phyloP scores from a whole-genome alignment of 2,329 filamentous ascomycete species.

The Paraphaeosphaeria minitans region DNA sequence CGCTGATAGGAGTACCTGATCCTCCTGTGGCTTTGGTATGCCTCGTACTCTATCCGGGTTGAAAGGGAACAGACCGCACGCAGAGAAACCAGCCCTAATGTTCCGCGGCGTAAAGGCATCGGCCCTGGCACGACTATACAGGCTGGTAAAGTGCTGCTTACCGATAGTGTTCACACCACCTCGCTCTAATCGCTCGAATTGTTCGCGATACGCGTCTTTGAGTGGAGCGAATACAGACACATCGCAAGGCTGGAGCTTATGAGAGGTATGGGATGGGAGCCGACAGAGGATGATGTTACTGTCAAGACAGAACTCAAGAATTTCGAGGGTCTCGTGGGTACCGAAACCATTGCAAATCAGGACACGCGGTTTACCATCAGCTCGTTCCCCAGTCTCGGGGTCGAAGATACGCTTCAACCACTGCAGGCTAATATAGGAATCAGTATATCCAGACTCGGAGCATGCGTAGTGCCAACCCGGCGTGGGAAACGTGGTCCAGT shows the following conservation, averaged over 20 bases:
- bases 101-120: too few relatives aligned
- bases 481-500: constrained; percentile 15
- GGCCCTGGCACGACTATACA: constrained; percentile 29
- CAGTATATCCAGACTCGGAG: constrained; percentile 21
- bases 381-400: background rate
- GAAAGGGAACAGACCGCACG: constrained; percentile 30
- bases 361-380: constrained; percentile 1
- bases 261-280: constrained; percentile 17
- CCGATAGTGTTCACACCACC: constrained; percentile 16
- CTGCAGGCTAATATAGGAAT: constrained; percentile 41
- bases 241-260: constrained; percentile 9
- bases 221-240: constrained; percentile 17
- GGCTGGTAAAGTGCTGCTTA: constrained; percentile 21
- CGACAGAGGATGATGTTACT: constrained; percentile 43
- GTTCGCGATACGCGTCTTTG: constrained; percentile 17
- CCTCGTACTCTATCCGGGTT: constrained; percentile 31
- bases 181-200: constrained; percentile 19
- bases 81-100: constrained; percentile 22
- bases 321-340: constrained; percentile 43
- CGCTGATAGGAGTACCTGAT: too few relatives aligned
- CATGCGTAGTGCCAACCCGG: constrained; percentile 20
- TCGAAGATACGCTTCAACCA: constrained; percentile 30
- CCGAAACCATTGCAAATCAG: constrained; percentile 1
- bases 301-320: constrained; percentile 37
- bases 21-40: constrained; percentile 21